Base-by-base conservation (phyloP, 352 stramenopile species). In the Globisporangium ultimum region DNA sequence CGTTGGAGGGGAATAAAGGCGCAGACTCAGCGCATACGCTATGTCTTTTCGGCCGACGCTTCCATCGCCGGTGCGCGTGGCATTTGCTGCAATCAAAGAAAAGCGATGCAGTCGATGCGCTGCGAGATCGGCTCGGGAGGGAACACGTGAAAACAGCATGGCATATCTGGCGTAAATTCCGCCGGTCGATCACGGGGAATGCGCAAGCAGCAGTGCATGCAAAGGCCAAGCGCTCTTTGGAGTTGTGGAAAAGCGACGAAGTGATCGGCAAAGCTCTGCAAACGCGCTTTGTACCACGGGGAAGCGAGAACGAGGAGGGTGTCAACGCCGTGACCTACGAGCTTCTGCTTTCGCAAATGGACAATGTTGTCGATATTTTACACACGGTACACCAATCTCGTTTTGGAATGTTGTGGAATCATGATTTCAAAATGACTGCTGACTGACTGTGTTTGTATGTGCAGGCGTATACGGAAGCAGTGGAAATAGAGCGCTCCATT, bases 151-250 rank as follows among this genome's bases (percentile, higher is more conserved):
- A 84, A 55, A 72, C 68, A 13, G 79, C 81, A 40, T 91, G 81
- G 81, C 81, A 86, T 41, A 80, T 86, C 20, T 87, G 76, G 73
- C 73, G 81, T 45, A 91, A 91, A 53, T 89, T 76, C 62, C 66
- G 73, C 17, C 75, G 79, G 14, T 52, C 70, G 18, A 49, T 63
- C 20, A 15, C 46, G 13, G 28, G 15, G 59, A 58, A 20, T 53
- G 58, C 18, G 18, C 47, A 41, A 57, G 53, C 24, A 2, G 38
- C 54, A 18, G 64, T 72, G 21, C 66, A 89, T 51, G 54, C 60
- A 3, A 84, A 87, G 63, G 81, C 78, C 12, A 71, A 80, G 58
- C 66, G 76, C 6, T 88, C 78, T 10, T 41, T 89, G 10, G 74
- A 76, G 43, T 61, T 91, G 18, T 89, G 78, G 48, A 67, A 61